A percentile compares a stretch with the other conserved stretches of the same genome.
phyloP scores from a whole-genome alignment of 148 eudicot genomes.

The Beta vulgaris region DNA sequence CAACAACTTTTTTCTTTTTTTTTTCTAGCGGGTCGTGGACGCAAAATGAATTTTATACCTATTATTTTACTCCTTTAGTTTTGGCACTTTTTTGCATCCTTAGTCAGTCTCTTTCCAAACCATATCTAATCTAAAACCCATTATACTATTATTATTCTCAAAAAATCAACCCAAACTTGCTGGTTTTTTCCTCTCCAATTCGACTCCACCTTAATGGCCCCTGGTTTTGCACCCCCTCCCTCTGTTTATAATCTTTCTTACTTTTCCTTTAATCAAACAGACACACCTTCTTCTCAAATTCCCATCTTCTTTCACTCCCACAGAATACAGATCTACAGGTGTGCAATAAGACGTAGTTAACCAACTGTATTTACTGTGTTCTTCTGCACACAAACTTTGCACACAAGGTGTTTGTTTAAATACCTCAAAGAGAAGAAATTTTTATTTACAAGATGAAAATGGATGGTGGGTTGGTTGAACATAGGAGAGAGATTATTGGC shows the following conservation, averaged over 20 bases:
- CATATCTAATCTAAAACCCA: neutral
- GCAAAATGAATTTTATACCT: too few species aligned
- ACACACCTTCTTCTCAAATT: neutral
- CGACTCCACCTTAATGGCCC: slow-evolving; percentile 35
- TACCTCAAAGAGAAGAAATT: slow-evolving; percentile 8
- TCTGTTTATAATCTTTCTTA: slow-evolving; percentile 3
- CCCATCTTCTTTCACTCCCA: slow-evolving; percentile 4
- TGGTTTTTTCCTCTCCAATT: slow-evolving; percentile 22
- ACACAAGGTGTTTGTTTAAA: slow-evolving; percentile 25
- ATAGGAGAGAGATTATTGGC: slow-evolving; percentile 27
- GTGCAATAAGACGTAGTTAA: too few species aligned
- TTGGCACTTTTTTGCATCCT: too few species aligned
- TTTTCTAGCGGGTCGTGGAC: too few species aligned
- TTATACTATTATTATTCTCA: neutral
- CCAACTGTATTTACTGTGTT: slow-evolving; percentile 6
- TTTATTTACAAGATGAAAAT: slow-evolving; percentile 25
- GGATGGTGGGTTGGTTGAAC: slow-evolving; percentile 36
- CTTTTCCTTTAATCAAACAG: neutral
- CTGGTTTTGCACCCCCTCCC: slow-evolving; percentile 31
- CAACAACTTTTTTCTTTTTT: too few species aligned
- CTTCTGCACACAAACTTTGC: neutral
- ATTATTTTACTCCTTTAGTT: too few species aligned
- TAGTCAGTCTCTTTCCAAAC: neutral
- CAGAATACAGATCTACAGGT: slow-evolving; percentile 21
- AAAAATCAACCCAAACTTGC: slow-evolving; percentile 7